Conservation (phyloP, 306 rosid species). For the Lathyrus tuberosus region DNA sequence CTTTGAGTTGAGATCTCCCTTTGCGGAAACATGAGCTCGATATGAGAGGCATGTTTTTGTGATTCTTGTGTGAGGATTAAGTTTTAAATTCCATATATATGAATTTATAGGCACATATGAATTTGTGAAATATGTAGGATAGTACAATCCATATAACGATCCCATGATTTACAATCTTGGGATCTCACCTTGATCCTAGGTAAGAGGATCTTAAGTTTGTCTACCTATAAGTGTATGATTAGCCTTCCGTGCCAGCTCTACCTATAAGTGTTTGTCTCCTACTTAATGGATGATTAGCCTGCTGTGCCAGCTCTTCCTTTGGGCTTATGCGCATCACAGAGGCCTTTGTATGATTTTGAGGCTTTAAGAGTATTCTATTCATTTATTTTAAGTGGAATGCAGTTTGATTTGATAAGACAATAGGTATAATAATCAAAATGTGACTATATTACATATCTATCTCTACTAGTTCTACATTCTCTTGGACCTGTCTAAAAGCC, state of each 20-base stretch:
- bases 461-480: constrained; percentile 6
- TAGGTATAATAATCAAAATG: constrained; percentile 12
- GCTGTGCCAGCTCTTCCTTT: background rate
- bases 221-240: background rate
- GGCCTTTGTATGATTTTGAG: constrained; percentile 12
- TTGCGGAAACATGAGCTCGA: background rate
- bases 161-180: background rate
- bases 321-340: background rate
- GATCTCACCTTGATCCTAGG: background rate
- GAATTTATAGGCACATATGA: background rate
- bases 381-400: constrained; percentile 23
- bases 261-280: too few relatives aligned
- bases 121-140: background rate
- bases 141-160: background rate
- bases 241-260: background rate
- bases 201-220: background rate
- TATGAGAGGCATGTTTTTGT: background rate
- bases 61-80: background rate
- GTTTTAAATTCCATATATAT: background rate
- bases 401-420: background rate
- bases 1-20: background rate
- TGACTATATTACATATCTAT: background rate
- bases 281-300: background rate
- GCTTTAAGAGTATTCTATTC: background rate
- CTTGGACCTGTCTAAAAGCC: constrained; percentile 7